A percentile compares a stretch with the other conserved stretches of the same genome.
These are phyloP conservation scores for Wilcoxina mikolae DNA, from an alignment of 495 filamentous ascomycete species.

Conservation along the genomic window DNA sequence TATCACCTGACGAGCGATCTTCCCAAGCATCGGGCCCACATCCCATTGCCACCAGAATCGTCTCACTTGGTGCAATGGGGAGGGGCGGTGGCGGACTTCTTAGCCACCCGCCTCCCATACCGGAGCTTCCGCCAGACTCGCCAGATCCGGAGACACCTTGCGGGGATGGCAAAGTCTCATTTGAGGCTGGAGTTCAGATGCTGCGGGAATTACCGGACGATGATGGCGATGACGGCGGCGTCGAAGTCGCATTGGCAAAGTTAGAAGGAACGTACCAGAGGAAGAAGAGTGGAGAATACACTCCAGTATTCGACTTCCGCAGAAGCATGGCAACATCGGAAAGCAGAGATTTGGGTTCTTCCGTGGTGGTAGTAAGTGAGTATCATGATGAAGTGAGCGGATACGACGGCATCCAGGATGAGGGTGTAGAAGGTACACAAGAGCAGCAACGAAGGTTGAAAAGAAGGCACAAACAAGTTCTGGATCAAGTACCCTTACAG, in stretches of 20 bases:
- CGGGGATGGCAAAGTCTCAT: constrained; percentile 46
- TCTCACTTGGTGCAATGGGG: constrained; percentile 44
- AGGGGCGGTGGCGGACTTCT: constrained; percentile 12
- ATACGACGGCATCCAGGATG: constrained; percentile 4
- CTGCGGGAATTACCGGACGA: constrained; percentile 84
- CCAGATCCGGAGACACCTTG: constrained; percentile 20
- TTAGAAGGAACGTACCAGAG: constrained; percentile 72
- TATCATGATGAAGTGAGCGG: neutral
- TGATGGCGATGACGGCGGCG: constrained; percentile 64
- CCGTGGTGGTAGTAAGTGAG: constrained; percentile 10
- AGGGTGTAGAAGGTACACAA: constrained; percentile 9
- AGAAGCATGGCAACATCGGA: neutral
- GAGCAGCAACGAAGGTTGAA: constrained; percentile 19
- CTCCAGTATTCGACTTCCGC: constrained; percentile 1
- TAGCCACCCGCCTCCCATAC: constrained; percentile 2
- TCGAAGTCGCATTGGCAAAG: constrained; percentile 82
- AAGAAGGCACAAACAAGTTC: constrained; percentile 27
- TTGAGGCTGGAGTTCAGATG: constrained; percentile 76
- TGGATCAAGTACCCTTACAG: constrained; percentile 25
- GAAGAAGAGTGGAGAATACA: constrained; percentile 33
- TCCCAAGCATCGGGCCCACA: neutral
- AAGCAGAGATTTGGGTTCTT: constrained; percentile 9
- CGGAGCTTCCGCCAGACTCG: constrained; percentile 7
- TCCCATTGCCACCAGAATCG: constrained; percentile 15
- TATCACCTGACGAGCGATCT: constrained; percentile 1